Percentiles rank a stretch among this genome's conserved stretches.
These are phyloP conservation scores for Alternaria ventricosa DNA, from an alignment of 2,329 filamentous ascomycete genomes.

Conservation along the genomic window DNA sequence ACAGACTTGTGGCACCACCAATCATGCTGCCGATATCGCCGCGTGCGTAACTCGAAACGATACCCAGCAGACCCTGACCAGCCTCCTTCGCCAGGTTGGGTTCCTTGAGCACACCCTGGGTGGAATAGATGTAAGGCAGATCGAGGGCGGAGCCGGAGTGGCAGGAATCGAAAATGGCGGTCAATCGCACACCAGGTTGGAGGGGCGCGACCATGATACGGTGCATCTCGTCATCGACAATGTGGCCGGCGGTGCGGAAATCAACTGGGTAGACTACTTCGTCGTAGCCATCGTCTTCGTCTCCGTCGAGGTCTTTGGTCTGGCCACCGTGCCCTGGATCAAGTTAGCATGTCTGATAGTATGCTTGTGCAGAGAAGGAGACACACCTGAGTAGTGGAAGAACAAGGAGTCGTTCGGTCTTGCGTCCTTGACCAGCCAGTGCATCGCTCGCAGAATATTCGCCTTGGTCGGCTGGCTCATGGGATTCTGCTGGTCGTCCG, in stretches of 20 bases:
- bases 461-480: constrained; percentile 97
- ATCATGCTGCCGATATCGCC: constrained; percentile 86
- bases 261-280: constrained; percentile 87
- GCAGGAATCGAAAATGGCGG: constrained; percentile 82
- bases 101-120: constrained; percentile 80
- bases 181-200: constrained; percentile 80
- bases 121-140: constrained; percentile 80
- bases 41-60: constrained; percentile 79
- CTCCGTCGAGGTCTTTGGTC: constrained; percentile 77
- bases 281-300: constrained; percentile 82
- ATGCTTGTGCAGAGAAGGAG: neutral
- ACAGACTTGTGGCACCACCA: constrained; percentile 77
- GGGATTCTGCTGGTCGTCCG: constrained; percentile 94
- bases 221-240: constrained; percentile 85
- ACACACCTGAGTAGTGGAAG: constrained; percentile 93
- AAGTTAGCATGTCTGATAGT: constrained; percentile 9
- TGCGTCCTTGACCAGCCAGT: constrained; percentile 96
- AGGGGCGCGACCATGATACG: constrained; percentile 79
- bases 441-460: constrained; percentile 95
- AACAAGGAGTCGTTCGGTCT: constrained; percentile 92
- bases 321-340: constrained; percentile 77
- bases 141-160: constrained; percentile 80
- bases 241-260: constrained; percentile 78
- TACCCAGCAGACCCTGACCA: constrained; percentile 71
- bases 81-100: constrained; percentile 82